phyloP scores from a whole-genome alignment of 495 filamentous ascomycete species.

The Penicillium paradoxum region DNA sequence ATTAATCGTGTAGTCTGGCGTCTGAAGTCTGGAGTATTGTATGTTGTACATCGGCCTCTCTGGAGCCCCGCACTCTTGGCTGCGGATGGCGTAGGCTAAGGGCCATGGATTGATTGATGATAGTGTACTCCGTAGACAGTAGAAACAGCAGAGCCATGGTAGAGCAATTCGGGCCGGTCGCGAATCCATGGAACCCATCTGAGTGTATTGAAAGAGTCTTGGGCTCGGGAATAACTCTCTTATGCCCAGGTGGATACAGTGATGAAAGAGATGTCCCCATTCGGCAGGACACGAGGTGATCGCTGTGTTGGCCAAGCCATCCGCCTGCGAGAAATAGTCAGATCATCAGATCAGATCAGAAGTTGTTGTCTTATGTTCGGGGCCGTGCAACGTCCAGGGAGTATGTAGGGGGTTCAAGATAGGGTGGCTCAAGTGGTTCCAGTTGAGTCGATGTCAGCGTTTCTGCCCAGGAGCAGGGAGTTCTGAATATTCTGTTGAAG shows the following conservation, averaged over 20 bases:
- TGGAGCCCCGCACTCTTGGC: conserved; percentile 16
- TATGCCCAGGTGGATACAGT: neutral
- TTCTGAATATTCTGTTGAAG: neutral
- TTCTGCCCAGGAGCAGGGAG: no score
- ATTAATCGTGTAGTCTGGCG: neutral
- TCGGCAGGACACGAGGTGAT: conserved; percentile 8
- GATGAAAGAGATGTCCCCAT: conserved; percentile 5
- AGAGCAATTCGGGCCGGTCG: no score
- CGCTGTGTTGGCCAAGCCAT: neutral
- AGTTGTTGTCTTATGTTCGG: neutral
- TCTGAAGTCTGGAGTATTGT: no score
- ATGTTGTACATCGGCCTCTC: conserved; percentile 8
- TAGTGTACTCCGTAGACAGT: no score
- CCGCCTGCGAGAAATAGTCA: no score
- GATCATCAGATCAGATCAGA: neutral
- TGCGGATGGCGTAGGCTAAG: neutral
- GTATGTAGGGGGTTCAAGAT: no score
- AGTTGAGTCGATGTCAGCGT: neutral
- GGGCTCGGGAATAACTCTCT: neutral
- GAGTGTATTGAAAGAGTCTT: no score
- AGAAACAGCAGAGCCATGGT: no score
- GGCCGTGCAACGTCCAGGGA: no score
- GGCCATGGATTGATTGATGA: no score
- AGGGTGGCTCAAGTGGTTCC: no score
- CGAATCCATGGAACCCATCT: neutral